These are phyloP conservation scores for Cucumis hystrix DNA, from an alignment of 306 rosid species.

Conservation along the genomic window DNA sequence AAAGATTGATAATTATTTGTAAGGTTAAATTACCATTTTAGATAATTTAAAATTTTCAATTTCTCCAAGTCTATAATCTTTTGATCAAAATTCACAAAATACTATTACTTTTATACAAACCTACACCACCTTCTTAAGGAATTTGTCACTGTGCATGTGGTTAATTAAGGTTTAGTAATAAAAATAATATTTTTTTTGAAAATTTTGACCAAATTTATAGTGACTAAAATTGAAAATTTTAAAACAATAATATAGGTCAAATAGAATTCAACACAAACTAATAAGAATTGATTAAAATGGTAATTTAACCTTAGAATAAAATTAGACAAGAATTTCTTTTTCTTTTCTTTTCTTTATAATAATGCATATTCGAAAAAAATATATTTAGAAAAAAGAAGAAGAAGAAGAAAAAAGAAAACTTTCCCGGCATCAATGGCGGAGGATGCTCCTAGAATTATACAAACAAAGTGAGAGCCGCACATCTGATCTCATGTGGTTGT, in stretches of 20 bases:
- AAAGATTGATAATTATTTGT: background rate
- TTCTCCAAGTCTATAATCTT: background rate
- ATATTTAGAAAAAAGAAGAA: background rate
- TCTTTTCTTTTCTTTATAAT: background rate
- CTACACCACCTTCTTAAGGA: background rate
- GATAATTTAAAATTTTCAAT: background rate
- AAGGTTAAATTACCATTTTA: background rate
- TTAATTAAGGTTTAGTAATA: too few species aligned
- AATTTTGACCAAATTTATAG: background rate
- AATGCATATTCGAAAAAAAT: background rate
- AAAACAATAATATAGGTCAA: background rate
- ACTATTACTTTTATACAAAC: background rate
- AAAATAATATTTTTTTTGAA: background rate
- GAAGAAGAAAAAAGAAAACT: background rate
- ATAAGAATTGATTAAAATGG: background rate
- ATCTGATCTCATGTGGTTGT: background rate
- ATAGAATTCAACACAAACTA: background rate
- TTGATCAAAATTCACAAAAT: background rate
- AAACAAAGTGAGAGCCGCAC: background rate
- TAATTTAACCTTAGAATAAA: background rate
- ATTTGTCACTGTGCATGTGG: background rate
- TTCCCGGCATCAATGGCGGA: constrained; percentile 6
- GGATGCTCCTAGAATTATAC: background rate
- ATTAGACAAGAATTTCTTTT: background rate
- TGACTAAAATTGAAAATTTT: background rate